phyloP scores from a whole-genome alignment of 164 flowering plant genomes.

The Berberis thunbergii region DNA sequence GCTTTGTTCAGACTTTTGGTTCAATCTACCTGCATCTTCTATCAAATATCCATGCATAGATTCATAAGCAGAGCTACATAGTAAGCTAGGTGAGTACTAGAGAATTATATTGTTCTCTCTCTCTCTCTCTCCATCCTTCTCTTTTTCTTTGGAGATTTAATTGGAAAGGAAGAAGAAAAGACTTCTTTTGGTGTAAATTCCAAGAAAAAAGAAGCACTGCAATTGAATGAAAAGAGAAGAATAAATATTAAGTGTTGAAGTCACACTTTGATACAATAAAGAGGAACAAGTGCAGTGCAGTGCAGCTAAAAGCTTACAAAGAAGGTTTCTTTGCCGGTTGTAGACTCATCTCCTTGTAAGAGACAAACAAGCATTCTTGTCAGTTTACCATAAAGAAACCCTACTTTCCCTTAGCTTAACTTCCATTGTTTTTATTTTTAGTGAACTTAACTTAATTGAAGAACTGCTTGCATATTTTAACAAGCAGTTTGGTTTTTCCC shows the following conservation, averaged over 20 bases:
- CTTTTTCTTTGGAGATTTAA: constrained; percentile 1
- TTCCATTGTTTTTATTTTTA: background rate
- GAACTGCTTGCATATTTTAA: background rate
- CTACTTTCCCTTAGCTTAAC: background rate
- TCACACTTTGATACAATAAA: constrained; percentile 53
- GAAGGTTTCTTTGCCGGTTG: constrained; percentile 50
- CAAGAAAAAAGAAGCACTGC: constrained; percentile 14
- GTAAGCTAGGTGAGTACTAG: background rate
- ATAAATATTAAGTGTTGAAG: constrained; percentile 19
- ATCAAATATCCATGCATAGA: too few species aligned
- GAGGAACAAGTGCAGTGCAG: constrained; percentile 46
- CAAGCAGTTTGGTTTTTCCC: background rate
- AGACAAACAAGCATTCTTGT: constrained; percentile 38
- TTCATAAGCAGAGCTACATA: too few species aligned
- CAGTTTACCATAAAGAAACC: constrained; percentile 19
- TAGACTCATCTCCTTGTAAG: constrained; percentile 16
- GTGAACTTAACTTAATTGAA: background rate
- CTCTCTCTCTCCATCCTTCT: background rate
- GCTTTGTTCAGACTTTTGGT: too few species aligned
- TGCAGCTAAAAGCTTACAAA: constrained; percentile 49
- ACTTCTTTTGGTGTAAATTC: constrained; percentile 31
- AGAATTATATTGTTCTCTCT: background rate
- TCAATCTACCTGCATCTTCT: too few species aligned
- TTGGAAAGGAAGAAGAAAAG: constrained; percentile 4
- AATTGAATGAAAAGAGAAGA: constrained; percentile 7